phyloP scores from a whole-genome alignment of 805 yeast genomes.

The Hagleromyces aurorensis region DNA sequence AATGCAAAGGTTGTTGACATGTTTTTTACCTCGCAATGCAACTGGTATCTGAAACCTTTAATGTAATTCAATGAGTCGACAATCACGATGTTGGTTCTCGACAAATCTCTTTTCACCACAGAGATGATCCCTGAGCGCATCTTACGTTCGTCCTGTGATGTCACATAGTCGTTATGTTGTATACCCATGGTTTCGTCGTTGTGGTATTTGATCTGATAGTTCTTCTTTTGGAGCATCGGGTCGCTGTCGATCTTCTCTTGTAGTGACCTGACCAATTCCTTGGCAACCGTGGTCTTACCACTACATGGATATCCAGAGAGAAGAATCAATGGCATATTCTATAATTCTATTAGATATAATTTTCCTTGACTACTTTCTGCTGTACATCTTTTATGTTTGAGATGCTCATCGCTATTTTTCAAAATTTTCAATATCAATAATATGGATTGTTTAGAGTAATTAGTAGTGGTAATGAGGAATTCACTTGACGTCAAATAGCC shows the following conservation, averaged over 20 bases:
- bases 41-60: constrained; percentile 91
- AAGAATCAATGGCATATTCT: constrained; percentile 73
- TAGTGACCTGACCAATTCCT: constrained; percentile 42
- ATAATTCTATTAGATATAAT: no score
- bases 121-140: constrained; percentile 80
- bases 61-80: constrained; percentile 84
- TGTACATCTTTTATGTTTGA: no score
- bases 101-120: constrained; percentile 76
- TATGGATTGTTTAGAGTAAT: no score
- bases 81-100: constrained; percentile 64
- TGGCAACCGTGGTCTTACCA: constrained; percentile 76
- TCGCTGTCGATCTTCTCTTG: constrained; percentile 42
- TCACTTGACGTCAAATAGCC: no score
- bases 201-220: constrained; percentile 57
- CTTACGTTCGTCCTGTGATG: constrained; percentile 68
- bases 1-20: constrained; percentile 75
- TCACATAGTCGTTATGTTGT: constrained; percentile 55
- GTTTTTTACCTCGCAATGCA: constrained; percentile 88
- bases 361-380: not conserved
- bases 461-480: no score
- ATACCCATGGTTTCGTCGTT: constrained; percentile 76
- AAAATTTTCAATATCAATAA: no score
- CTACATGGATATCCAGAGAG: constrained; percentile 80
- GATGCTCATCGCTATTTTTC: no score
- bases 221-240: constrained; percentile 25